Evolutionary conservation across 2,329 filamentous ascomycete genomes (phyloP), one percentile per base, ranked within the genome.

Genomic region (Penicillium concentricum): DNA sequence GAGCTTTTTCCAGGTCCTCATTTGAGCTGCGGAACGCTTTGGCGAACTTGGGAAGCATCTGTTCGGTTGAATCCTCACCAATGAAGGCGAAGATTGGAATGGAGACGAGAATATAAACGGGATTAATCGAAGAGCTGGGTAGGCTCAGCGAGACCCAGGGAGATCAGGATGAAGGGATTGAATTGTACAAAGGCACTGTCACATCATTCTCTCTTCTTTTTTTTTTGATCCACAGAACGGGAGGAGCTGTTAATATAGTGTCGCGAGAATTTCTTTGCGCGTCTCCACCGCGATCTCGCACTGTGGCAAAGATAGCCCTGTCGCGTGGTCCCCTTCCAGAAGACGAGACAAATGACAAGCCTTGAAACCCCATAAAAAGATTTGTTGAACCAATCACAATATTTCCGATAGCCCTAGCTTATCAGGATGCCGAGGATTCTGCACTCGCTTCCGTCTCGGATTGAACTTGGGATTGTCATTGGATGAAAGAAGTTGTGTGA

Each of bases 1-100:
- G 68, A 7, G 64, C 67, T 51, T 74, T 74, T 58, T 74, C 72
- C 34, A 74, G 58, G 57, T 74, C 72, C 28, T 60, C 55, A 13
- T 68, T 64, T 30, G 45, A 44, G 37, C 52, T 52, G 44, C 60
- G 63, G 35, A 65, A 65, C 56, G 65, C 66, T 51, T 58, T 59
- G 51, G 53, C 43, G 46, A 60, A 59, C 37, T 59, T 60, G 26
- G 56, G 38, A 26, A 49, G 52, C 57, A 61, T 63, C 20, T 44
- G 15, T 46, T 59, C 34, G 53, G 30, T 53, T 38, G 32, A 32
- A 30, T 49, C 51, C 42, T 58, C 50, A 60, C 55, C 59, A 62
- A 56, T 37, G 41, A 60, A 58, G 52, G 52, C 43, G 57, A 59
- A 58, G 51, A 59, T 53, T 51, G 32, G 18, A 58, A 32, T 24